phyloP scores from a whole-genome alignment of 2,329 filamentous ascomycete species.

The Colletotrichum magnum region DNA sequence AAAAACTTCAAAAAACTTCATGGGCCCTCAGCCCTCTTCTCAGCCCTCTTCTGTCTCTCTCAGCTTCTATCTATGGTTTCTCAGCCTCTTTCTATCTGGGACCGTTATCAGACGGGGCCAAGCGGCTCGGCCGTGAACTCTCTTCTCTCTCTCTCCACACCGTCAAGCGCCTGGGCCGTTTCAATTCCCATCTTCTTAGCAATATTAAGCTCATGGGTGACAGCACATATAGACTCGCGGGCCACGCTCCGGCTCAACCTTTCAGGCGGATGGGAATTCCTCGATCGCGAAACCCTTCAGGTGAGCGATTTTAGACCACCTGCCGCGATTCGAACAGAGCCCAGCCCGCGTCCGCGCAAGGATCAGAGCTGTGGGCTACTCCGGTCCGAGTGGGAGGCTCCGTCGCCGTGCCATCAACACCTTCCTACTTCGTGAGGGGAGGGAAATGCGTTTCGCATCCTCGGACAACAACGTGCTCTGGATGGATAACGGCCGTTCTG shows the following conservation, averaged over 20 bases:
- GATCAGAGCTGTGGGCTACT: slow-evolving; percentile 17
- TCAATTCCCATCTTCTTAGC: background rate
- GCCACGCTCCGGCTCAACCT: background rate
- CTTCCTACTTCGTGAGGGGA: background rate
- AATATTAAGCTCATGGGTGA: slow-evolving; percentile 12
- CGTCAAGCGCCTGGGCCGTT: slow-evolving; percentile 5
- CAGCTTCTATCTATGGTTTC: background rate
- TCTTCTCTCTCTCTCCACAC: background rate
- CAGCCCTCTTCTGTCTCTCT: background rate
- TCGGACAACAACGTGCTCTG: background rate
- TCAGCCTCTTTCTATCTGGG: background rate
- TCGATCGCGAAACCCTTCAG: background rate
- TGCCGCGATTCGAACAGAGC: slow-evolving; percentile 1
- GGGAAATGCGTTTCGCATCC: slow-evolving; percentile 7
- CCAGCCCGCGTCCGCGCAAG: background rate
- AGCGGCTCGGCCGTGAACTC: slow-evolving; percentile 3
- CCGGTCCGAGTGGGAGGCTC: slow-evolving; percentile 26
- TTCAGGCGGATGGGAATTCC: background rate
- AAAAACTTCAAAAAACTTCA: background rate
- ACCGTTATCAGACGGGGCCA: slow-evolving; percentile 3
- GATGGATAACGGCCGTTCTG: background rate
- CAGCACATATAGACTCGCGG: slow-evolving; percentile 15
- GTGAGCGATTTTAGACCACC: slow-evolving; percentile 27
- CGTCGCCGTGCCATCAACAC: background rate
- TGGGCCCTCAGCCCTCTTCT: background rate